Percentiles rank a stretch among this genome's conserved stretches.
Evolutionary conservation across 139 green algal species (phyloP).

Genomic region (Coelastrella sp.): DNA sequence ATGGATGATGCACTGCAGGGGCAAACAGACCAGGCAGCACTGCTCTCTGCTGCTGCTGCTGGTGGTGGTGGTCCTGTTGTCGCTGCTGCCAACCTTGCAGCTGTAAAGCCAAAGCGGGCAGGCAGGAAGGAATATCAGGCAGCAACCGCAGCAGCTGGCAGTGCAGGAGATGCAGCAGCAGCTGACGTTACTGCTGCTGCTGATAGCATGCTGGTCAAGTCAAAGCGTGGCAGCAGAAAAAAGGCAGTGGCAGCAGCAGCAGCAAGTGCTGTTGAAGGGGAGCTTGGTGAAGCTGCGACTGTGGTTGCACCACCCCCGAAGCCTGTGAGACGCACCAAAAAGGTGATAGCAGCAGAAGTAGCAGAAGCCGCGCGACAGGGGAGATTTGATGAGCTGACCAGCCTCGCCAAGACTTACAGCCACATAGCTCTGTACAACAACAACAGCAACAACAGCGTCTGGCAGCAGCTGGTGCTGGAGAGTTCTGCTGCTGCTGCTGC

Average conservation of each 20-base stretch:
- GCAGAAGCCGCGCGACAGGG: background rate
- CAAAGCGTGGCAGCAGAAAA: background rate
- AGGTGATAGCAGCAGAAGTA: conserved; percentile 37
- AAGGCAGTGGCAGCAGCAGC: background rate
- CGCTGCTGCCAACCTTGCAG: background rate
- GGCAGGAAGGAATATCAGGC: background rate
- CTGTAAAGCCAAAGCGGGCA: background rate
- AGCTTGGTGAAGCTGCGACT: background rate
- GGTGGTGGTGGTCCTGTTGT: background rate
- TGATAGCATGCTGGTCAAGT: background rate
- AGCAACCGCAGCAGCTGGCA: background rate
- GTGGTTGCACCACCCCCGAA: background rate
- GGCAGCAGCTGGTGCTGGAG: conserved; percentile 25
- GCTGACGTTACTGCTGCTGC: background rate
- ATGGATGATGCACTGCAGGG: background rate
- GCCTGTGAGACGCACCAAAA: conserved; percentile 32
- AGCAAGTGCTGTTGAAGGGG: background rate
- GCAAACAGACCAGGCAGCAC: background rate
- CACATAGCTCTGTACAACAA: conserved; percentile 22
- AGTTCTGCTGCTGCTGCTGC: background rate
- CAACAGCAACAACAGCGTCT: conserved; percentile 6
- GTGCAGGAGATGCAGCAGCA: background rate
- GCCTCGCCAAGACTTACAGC: conserved; percentile 12
- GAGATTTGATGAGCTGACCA: conserved; percentile 1
- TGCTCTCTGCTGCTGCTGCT: background rate